Evolutionary conservation across 306 rosid genomes (phyloP), one percentile per base, ranked within the genome.

Genomic region (Gastrolobium villosum): DNA sequence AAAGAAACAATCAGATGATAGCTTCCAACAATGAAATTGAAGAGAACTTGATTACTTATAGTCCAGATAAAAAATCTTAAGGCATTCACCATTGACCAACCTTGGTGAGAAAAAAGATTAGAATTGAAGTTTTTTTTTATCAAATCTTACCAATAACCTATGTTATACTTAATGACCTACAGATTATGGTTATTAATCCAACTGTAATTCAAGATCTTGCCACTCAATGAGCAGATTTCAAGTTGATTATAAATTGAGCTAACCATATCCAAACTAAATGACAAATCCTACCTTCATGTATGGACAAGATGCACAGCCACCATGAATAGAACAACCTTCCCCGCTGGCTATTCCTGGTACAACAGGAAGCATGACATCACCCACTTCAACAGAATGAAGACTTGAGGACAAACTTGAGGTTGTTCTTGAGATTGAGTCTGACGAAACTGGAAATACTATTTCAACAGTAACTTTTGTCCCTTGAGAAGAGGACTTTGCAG

Each of bases 271-370:
- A 76, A 62, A 67, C 8, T 5, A 65, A 75, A 63, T 3, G 20
- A 68, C 15, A 43, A 15, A 65, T 85, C 76, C 61, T 80, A 95
- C 99, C 97, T 95, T 95, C 99, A 95, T 93, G 87, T 93, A 95
- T 20, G 99, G 99, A 87, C 99, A 95, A 62, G 99, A 95, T 30
- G 99, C 99, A 67, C 99, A 95, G 44, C 99, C 97, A 39, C 98
- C 98, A 32, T 95, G 91, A 76, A 93, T 86, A 26, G 98, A 95
- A 86, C 99, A 95, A 14, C 99, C 97, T 87, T 93, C 99, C 63
- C 99, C 99, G 9, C 91, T 82, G 44, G 96, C 84, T 57, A 91
- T 85, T 87, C 98, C 99, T 26, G 99, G 99, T 64, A 95, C 82
- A 67, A 95, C 85, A 43, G 94, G 92, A 44, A 88, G 85, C 49